Percentiles rank a stretch among this genome's conserved stretches.
Evolutionary conservation across 306 rosid genomes (phyloP).

Genomic region (Amphicarpaea edgeworthii): DNA sequence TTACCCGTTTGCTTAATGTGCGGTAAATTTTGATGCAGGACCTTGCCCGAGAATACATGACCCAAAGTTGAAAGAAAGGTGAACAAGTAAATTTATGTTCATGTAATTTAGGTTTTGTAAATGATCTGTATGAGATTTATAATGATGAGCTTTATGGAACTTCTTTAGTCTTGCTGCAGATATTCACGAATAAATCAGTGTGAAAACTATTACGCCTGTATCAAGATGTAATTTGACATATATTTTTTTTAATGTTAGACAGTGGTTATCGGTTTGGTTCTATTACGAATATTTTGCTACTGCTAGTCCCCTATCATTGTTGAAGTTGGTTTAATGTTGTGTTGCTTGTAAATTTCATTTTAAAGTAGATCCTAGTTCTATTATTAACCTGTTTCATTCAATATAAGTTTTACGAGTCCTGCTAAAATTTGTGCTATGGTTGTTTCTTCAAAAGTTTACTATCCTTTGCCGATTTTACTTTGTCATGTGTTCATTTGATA

Average conservation of each 20-base stretch:
- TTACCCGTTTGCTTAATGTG: background rate
- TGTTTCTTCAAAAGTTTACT: conserved; percentile 1
- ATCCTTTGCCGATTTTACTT: background rate
- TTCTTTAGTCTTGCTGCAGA: conserved; percentile 20
- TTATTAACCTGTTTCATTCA: background rate
- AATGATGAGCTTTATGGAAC: conserved; percentile 1
- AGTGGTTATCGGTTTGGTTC: conserved; percentile 14
- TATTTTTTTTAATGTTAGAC: background rate
- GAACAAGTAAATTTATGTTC: conserved; percentile 41
- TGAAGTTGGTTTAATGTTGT: conserved; percentile 1
- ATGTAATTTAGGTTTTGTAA: conserved; percentile 28
- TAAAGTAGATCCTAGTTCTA: conserved; percentile 1
- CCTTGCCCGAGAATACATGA: conserved; percentile 93
- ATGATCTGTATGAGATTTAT: background rate
- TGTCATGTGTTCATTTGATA: background rate
- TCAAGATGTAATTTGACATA: conserved; percentile 2
- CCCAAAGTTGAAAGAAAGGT: conserved; percentile 96
- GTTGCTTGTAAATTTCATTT: conserved; percentile 1
- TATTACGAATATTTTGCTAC: background rate
- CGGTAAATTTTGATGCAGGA: conserved; percentile 58
- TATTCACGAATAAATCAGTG: conserved; percentile 7
- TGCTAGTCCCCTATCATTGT: background rate
- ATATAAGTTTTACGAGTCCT: background rate
- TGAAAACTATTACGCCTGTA: background rate
- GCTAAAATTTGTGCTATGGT: background rate